A percentile compares a stretch with the other conserved stretches of the same genome.
These are phyloP conservation scores for Rhizodiscina lignyota DNA, from an alignment of 495 filamentous ascomycete species.

Conservation along the genomic window DNA sequence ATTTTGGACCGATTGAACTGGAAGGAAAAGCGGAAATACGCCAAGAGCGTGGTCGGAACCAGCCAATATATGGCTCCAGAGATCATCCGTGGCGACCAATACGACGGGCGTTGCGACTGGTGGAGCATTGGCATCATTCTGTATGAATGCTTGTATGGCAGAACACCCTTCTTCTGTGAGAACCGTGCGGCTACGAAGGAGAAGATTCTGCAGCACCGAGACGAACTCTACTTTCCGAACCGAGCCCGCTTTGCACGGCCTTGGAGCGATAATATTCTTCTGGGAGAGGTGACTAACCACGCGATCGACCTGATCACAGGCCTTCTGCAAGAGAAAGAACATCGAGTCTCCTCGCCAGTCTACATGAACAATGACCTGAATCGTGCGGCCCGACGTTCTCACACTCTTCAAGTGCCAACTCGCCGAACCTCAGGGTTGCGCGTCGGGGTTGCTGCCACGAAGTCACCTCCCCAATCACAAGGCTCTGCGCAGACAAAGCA, in stretches of 20 bases:
- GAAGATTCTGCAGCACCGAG: conserved; percentile 48
- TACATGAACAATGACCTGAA: conserved; percentile 48
- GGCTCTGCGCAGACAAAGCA: too few relatives aligned
- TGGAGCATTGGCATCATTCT: conserved; percentile 91
- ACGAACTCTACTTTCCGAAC: conserved; percentile 41
- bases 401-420: too few relatives aligned
- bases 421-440: too few relatives aligned
- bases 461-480: too few relatives aligned
- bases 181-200: conserved; percentile 65
- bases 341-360: conserved; percentile 52
- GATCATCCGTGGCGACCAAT: conserved; percentile 63
- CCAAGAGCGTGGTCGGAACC: conserved; percentile 80
- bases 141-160: conserved; percentile 86
- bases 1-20: conserved; percentile 67
- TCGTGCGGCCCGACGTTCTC: neutral
- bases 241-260: conserved; percentile 19
- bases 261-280: conserved; percentile 27
- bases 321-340: conserved; percentile 62
- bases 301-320: conserved; percentile 59
- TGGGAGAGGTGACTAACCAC: conserved; percentile 36
- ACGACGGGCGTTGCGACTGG: conserved; percentile 90
- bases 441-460: too few relatives aligned
- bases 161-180: conserved; percentile 74
- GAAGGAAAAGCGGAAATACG: conserved; percentile 53
- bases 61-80: conserved; percentile 98